Conservation (phyloP, 306 rosid species). For the Oemleria cerasiformis region DNA sequence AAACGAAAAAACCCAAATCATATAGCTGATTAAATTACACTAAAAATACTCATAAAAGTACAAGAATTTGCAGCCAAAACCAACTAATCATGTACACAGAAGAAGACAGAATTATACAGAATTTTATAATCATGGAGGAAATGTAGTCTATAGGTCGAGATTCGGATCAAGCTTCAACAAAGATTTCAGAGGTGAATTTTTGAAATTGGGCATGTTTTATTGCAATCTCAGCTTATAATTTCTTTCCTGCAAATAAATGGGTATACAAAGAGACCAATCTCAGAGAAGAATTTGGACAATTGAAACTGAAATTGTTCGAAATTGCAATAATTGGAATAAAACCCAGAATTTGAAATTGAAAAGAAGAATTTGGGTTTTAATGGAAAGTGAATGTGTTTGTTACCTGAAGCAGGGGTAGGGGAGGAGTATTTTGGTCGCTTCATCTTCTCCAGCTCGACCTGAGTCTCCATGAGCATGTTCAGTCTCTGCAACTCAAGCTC, state of each 20-base stretch:
- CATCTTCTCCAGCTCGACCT: slow-evolving; percentile 39
- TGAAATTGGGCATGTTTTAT: too few species aligned
- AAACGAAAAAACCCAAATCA: too few species aligned
- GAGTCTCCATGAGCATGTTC: slow-evolving; percentile 49
- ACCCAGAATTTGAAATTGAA: neutral
- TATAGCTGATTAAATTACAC: neutral
- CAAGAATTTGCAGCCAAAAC: slow-evolving; percentile 4
- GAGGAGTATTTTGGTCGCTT: slow-evolving; percentile 27
- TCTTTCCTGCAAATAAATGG: neutral
- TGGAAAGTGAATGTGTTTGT: too few species aligned
- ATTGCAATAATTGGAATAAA: too few species aligned
- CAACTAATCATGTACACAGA: slow-evolving; percentile 3
- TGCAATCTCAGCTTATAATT: neutral
- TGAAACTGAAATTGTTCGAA: too few species aligned
- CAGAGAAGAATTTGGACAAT: too few species aligned
- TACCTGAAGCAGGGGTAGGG: slow-evolving; percentile 20
- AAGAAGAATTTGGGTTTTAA: neutral
- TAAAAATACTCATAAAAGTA: neutral
- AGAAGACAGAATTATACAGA: neutral
- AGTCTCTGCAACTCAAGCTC: slow-evolving; percentile 47
- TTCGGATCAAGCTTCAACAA: too few species aligned
- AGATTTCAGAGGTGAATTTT: too few species aligned
- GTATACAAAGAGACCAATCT: too few species aligned
- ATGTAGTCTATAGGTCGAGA: too few species aligned
- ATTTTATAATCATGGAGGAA: too few species aligned